A percentile compares a stretch with the other conserved stretches of the same genome.
Conservation (phyloP, 441 rosid genomes). For the Aleurites moluccanus region DNA sequence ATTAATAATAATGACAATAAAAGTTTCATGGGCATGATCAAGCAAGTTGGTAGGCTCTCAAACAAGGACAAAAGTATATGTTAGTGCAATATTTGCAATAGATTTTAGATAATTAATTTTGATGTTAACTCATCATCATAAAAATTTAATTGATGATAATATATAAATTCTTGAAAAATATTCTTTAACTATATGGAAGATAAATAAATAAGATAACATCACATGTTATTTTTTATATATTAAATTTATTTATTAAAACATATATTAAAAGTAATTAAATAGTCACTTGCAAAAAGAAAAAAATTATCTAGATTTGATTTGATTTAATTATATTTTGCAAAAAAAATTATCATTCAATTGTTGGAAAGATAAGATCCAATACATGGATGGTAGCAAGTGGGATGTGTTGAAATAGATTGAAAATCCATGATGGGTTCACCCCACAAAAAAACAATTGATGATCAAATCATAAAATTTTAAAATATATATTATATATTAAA, state of each 20-base stretch:
- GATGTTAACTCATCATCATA: background rate
- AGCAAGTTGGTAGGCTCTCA: background rate
- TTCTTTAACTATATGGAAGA: too few relatives aligned
- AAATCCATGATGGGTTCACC: slow-evolving; percentile 13
- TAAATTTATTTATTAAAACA: too few relatives aligned
- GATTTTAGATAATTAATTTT: background rate
- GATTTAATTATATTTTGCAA: too few relatives aligned
- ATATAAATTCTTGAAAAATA: too few relatives aligned
- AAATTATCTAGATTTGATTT: too few relatives aligned
- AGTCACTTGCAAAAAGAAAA: too few relatives aligned
- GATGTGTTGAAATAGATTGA: background rate
- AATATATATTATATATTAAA: background rate
- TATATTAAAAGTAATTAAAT: too few relatives aligned
- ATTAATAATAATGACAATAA: background rate
- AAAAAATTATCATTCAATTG: background rate
- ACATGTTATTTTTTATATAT: too few relatives aligned
- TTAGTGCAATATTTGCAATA: background rate
- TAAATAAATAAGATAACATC: too few relatives aligned
- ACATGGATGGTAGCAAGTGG: background rate
- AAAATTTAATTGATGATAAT: too few relatives aligned
- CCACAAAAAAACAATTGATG: slow-evolving; percentile 14
- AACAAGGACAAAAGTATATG: background rate
- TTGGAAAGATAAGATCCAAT: background rate
- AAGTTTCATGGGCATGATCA: background rate
- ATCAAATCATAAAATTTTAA: background rate